A percentile compares a stretch with the other conserved stretches of the same genome.
These are phyloP conservation scores for Vigna nakashimae DNA, from an alignment of 306 rosid genomes.

Conservation along the genomic window DNA sequence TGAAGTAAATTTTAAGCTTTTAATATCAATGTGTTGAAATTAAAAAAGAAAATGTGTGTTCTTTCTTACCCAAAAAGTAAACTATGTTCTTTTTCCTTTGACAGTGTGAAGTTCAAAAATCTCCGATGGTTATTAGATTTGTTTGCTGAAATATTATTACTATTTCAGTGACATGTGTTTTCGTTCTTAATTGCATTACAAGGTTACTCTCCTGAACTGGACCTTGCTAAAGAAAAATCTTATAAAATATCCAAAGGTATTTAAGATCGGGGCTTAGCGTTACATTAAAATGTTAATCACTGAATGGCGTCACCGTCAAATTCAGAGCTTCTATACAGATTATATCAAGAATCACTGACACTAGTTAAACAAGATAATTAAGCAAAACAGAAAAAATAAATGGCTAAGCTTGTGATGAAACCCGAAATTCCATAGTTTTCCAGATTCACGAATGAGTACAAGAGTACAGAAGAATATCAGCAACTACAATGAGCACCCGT, in stretches of 20 bases:
- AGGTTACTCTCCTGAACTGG: no score
- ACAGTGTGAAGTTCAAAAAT: not conserved
- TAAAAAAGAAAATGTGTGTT: not conserved
- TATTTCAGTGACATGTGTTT: not conserved
- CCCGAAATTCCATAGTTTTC: slow-evolving; percentile 39
- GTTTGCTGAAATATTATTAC: not conserved
- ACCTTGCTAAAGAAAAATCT: no score
- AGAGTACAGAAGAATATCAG: slow-evolving; percentile 49
- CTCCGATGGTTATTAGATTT: not conserved
- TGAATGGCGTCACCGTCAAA: not conserved
- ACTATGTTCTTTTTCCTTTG: not conserved
- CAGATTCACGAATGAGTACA: slow-evolving; percentile 53
- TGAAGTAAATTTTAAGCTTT: no score
- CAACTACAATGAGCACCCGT: slow-evolving; percentile 44
- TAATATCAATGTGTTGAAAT: no score
- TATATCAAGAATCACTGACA: slow-evolving; percentile 43
- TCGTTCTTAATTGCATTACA: no score
- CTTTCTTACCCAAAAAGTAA: not conserved
- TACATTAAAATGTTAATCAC: no score
- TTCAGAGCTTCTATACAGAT: slow-evolving; percentile 24
- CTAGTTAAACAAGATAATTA: slow-evolving; percentile 10
- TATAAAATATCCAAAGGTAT: no score
- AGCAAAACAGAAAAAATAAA: slow-evolving; percentile 33
- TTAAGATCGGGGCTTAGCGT: not conserved
- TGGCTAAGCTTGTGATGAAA: slow-evolving; percentile 34